These are phyloP conservation scores for Xerophyta viscosa DNA, from an alignment of 106 monocot genomes.

Conservation along the genomic window DNA sequence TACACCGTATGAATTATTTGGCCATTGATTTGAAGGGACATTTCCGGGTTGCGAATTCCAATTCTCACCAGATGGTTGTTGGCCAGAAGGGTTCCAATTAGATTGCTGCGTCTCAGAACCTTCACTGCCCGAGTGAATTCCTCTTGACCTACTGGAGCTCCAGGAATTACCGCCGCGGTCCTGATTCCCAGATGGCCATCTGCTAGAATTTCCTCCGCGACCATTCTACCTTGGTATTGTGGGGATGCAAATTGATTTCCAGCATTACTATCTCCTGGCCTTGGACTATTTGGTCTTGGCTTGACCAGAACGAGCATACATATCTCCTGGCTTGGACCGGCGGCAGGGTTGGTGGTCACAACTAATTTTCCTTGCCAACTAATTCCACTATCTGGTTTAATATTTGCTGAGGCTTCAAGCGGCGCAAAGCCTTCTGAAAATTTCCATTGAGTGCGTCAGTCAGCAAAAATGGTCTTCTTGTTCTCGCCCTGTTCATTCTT, in stretches of 20 bases:
- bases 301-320: conserved; percentile 12
- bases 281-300: conserved; percentile 11
- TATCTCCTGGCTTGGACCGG: conserved; percentile 3
- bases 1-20: conserved; percentile 6
- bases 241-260: conserved; percentile 13
- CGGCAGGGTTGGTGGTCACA: background rate
- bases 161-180: conserved; percentile 27
- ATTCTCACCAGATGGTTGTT: conserved; percentile 5
- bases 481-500: conserved; percentile 34
- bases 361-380: background rate
- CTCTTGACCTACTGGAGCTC: conserved; percentile 11
- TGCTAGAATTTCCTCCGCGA: conserved; percentile 16
- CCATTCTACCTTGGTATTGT: conserved; percentile 13
- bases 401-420: conserved; percentile 17
- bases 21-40: conserved; percentile 17
- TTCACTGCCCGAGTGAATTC: conserved; percentile 4
- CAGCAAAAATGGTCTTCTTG: conserved; percentile 40
- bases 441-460: conserved; percentile 34
- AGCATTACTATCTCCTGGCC: conserved; percentile 10
- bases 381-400: conserved; percentile 1
- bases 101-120: conserved; percentile 19
- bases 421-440: conserved; percentile 25
- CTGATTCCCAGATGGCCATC: conserved; percentile 23
- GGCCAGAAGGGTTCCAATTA: conserved; percentile 8
- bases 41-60: conserved; percentile 15